These are phyloP conservation scores for Typha latifolia DNA, from an alignment of 176 grass and related monocot genomes.

Conservation along the genomic window DNA sequence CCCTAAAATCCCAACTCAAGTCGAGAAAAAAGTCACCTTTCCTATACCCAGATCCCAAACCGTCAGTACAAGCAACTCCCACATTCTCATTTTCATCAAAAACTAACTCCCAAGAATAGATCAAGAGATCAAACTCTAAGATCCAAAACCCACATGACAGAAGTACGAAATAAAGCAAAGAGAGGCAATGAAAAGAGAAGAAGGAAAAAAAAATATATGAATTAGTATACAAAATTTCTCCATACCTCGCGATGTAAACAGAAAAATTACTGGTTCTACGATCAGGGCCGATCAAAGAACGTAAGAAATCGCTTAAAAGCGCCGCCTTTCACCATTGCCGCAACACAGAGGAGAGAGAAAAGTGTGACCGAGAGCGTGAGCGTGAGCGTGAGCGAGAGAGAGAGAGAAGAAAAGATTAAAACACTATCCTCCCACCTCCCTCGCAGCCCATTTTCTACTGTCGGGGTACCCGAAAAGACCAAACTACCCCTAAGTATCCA, in stretches of 20 bases:
- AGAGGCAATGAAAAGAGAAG: not conserved
- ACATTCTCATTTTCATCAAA: constrained; percentile 13
- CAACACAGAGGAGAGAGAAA: constrained; percentile 17
- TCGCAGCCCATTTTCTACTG: constrained; percentile 2
- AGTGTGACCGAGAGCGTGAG: constrained; percentile 23
- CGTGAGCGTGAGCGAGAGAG: constrained; percentile 12
- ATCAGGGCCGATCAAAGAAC: constrained; percentile 10
- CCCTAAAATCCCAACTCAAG: not conserved
- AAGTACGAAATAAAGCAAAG: not conserved
- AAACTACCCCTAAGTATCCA: not conserved
- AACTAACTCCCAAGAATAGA: not conserved
- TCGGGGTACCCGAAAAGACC: constrained; percentile 11
- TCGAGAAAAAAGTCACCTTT: not conserved
- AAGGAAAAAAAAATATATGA: not conserved
- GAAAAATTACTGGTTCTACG: not conserved
- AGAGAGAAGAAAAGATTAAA: not conserved
- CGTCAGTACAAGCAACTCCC: constrained; percentile 1
- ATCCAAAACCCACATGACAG: constrained; percentile 7
- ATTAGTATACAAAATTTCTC: not conserved
- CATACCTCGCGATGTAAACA: not conserved
- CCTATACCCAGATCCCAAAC: constrained; percentile 14
- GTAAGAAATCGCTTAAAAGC: not conserved
- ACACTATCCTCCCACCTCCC: constrained; percentile 20
- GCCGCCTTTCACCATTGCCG: constrained; percentile 10
- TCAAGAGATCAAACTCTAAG: constrained; percentile 4